phyloP scores from a whole-genome alignment of 2,329 filamentous ascomycete genomes.

The Coleophoma cylindrospora region DNA sequence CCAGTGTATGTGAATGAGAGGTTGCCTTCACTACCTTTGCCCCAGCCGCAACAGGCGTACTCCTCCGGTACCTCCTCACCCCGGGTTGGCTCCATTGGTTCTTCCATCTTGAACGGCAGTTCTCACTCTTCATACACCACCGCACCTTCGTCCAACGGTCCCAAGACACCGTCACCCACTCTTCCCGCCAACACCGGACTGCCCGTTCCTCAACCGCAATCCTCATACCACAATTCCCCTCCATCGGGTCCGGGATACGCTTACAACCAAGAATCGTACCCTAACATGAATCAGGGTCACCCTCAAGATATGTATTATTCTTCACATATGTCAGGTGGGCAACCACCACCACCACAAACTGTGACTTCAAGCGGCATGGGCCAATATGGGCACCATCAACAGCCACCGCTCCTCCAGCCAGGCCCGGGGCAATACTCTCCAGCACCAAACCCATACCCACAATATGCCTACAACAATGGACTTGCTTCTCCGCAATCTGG shows the following conservation, averaged over 20 bases:
- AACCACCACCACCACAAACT: slow-evolving; percentile 69
- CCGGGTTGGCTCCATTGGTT: slow-evolving; percentile 70
- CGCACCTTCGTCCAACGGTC: slow-evolving; percentile 50
- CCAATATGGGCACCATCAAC: slow-evolving; percentile 73
- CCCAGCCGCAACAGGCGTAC: slow-evolving; percentile 56
- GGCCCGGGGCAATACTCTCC: slow-evolving; percentile 64
- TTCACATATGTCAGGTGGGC: slow-evolving; percentile 72
- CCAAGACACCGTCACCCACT: slow-evolving; percentile 74
- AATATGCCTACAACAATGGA: slow-evolving; percentile 73
- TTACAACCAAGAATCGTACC: slow-evolving; percentile 31
- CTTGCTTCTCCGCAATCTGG: slow-evolving; percentile 74
- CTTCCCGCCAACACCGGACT: slow-evolving; percentile 46
- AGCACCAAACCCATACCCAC: slow-evolving; percentile 48
- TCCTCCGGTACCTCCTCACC: slow-evolving; percentile 70
- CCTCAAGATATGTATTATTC: slow-evolving; percentile 83
- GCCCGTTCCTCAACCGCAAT: slow-evolving; percentile 33
- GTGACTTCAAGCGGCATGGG: slow-evolving; percentile 68
- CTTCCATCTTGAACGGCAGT: slow-evolving; percentile 42
- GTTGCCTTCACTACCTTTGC: slow-evolving; percentile 65
- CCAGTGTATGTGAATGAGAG: slow-evolving; percentile 68
- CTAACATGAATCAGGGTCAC: slow-evolving; percentile 70
- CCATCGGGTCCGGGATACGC: slow-evolving; percentile 33
- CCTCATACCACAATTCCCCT: slow-evolving; percentile 22
- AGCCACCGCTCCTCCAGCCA: slow-evolving; percentile 71
- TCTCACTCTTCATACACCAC: slow-evolving; percentile 51